Percentiles rank a stretch among this genome's conserved stretches.
Conservation (phyloP, 1,139 yeast species). For the Yamadazyma dushanensis region DNA sequence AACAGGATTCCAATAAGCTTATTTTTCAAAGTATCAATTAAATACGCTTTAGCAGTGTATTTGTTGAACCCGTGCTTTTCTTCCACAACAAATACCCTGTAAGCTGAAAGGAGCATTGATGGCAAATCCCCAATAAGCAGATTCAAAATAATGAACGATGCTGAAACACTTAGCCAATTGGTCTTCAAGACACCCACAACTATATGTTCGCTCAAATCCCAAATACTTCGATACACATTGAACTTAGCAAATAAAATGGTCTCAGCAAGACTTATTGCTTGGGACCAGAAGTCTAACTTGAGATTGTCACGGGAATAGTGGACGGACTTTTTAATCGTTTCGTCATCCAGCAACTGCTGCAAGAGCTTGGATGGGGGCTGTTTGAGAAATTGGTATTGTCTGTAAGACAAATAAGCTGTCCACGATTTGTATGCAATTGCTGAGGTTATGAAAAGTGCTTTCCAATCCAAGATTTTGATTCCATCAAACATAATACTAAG, state of each 20-base stretch:
- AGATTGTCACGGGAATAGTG: no score
- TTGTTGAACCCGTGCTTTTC: slow-evolving; percentile 6
- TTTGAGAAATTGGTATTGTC: no score
- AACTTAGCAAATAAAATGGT: background rate
- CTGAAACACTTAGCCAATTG: background rate
- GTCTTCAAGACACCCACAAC: background rate
- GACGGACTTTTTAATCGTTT: no score
- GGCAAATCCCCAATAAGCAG: no score
- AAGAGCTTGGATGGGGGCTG: no score
- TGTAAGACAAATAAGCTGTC: no score
- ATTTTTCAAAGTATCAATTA: background rate
- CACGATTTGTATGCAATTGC: no score
- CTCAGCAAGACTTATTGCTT: background rate
- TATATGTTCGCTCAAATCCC: background rate
- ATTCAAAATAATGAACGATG: background rate
- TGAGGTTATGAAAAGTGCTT: no score
- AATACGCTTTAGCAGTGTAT: background rate
- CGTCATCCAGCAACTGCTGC: no score
- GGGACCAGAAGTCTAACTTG: no score
- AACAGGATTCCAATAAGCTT: background rate
- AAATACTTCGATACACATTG: background rate
- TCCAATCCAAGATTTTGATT: no score
- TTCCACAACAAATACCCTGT: slow-evolving; percentile 3
- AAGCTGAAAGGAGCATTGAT: slow-evolving; percentile 1
- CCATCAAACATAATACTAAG: no score